Percentiles rank a stretch among this genome's conserved stretches.
phyloP scores from a whole-genome alignment of 371 early-diverging fungal genomes.

The Mycotypha africana region DNA sequence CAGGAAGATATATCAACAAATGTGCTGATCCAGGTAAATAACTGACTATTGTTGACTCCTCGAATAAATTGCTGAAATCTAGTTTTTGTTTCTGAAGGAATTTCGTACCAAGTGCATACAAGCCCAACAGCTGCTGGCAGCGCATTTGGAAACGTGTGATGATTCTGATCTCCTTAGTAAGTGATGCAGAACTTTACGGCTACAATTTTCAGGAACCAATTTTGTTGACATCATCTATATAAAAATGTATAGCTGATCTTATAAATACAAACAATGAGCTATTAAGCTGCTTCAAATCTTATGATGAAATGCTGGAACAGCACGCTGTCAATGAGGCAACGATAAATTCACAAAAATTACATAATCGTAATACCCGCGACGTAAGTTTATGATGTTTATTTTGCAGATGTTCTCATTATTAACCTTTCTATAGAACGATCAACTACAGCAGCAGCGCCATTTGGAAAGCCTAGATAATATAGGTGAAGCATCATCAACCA shows the following conservation, averaged over 20 bases:
- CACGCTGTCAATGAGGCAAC: constrained; percentile 33
- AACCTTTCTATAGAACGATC: neutral
- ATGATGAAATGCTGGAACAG: constrained; percentile 47
- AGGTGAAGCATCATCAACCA: too few relatives aligned
- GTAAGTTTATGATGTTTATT: constrained; percentile 2
- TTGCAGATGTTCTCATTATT: too few relatives aligned
- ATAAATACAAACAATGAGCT: constrained; percentile 42
- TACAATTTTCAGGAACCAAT: too few relatives aligned
- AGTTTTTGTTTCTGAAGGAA: constrained; percentile 27
- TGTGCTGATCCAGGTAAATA: constrained; percentile 32
- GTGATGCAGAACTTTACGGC: too few relatives aligned
- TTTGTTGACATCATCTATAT: too few relatives aligned
- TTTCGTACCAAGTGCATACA: constrained; percentile 38
- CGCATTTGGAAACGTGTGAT: constrained; percentile 28
- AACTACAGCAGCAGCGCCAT: too few relatives aligned
- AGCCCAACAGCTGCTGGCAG: constrained; percentile 24
- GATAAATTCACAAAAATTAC: constrained; percentile 25
- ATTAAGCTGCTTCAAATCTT: constrained; percentile 37
- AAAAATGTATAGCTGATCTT: constrained; percentile 30
- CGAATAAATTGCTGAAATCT: neutral
- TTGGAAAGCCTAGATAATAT: too few relatives aligned
- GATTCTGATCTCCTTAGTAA: constrained; percentile 41
- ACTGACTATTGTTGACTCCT: too few relatives aligned
- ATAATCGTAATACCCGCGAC: constrained; percentile 27
- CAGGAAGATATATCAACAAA: constrained; percentile 43